phyloP scores from a whole-genome alignment of 257 asterid species.

The Petunia axillaris region DNA sequence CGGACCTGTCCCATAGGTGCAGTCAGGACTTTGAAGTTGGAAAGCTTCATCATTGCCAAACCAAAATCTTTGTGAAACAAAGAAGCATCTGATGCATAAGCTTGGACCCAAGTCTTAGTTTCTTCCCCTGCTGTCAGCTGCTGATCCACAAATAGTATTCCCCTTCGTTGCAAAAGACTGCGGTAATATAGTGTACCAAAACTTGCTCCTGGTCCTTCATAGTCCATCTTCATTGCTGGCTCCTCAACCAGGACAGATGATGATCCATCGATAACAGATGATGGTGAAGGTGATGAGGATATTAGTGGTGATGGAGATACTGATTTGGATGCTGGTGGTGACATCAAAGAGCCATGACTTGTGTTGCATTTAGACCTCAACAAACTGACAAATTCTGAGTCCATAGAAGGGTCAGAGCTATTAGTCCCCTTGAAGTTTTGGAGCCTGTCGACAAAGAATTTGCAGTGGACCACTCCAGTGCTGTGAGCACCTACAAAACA shows the following conservation, averaged over 20 bases:
- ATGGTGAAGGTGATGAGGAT: slow-evolving; percentile 41
- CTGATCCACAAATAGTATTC: slow-evolving; percentile 70
- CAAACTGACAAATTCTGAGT: slow-evolving; percentile 53
- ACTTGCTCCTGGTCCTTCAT: slow-evolving; percentile 61
- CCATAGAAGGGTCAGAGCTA: slow-evolving; percentile 63
- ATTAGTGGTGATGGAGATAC: slow-evolving; percentile 19
- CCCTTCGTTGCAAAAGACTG: slow-evolving; percentile 66
- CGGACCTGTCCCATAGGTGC: slow-evolving; percentile 67
- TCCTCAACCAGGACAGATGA: slow-evolving; percentile 31
- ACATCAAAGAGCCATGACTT: slow-evolving; percentile 33
- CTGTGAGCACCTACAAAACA: slow-evolving; percentile 70
- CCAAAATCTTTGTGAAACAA: slow-evolving; percentile 66
- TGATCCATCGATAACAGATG: slow-evolving; percentile 26
- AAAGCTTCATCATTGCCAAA: slow-evolving; percentile 69
- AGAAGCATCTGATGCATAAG: slow-evolving; percentile 59
- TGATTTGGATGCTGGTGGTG: slow-evolving; percentile 35
- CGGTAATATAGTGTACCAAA: slow-evolving; percentile 69
- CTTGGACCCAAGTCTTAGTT: slow-evolving; percentile 61
- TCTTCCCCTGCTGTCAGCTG: slow-evolving; percentile 61
- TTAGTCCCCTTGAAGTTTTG: slow-evolving; percentile 47
- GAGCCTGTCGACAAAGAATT: slow-evolving; percentile 57
- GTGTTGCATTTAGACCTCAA: slow-evolving; percentile 56
- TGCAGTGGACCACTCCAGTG: slow-evolving; percentile 75
- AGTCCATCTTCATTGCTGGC: slow-evolving; percentile 67
- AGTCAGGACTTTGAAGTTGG: slow-evolving; percentile 49